Base-by-base conservation (phyloP, 495 filamentous ascomycete genomes). In the Trichoderma erinaceum region DNA sequence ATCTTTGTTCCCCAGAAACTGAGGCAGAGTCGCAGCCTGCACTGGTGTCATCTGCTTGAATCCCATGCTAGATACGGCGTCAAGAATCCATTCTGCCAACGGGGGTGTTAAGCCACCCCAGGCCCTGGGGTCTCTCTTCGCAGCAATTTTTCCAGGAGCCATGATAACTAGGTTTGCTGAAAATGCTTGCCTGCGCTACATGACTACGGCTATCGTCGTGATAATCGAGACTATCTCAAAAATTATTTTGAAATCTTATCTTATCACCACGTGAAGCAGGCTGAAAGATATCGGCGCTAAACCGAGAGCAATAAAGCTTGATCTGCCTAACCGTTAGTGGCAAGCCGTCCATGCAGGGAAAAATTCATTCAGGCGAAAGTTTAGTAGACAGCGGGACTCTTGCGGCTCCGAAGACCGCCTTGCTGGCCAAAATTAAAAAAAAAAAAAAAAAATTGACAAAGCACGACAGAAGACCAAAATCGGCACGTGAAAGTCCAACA, bases 1-100 rank as follows among this genome's bases (percentile, higher is more conserved):
- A 79, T 98, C 95, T 72, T 97, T 97, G 77, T 98, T 92, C 10
- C 88, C 89, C 78, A 92, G 87, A 76, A 97, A 96, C 18, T 97
- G 84, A 13, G 94, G 93, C 70, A 98, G 92, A 18, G 90, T 89
- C n/a, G 90, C 93, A 27, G 93, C 91, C 76, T 99, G 95, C 18
- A 97, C 95, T 1, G 95, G 95, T 3, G 95, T 99, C 80, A 94
- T 96, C 71, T 88, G 87, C 61, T 82, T 82, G 76, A 97, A 97
- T 61, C 92, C 91, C 89, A 93, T 92, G 65, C 87, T 86, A 32
- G 86, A 81, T 69, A 97, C 85, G 44, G 93, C 94, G 67, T 95
- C 91, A 38, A 94, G 82, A 38, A 93, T 85, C 94, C 95, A 99
- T 86, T 90, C 85, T 67, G 92, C 91, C n/a, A 99, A 80, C 15